phyloP scores from a whole-genome alignment of 2,329 filamentous ascomycete species.

The Cladorrhinum sp. region DNA sequence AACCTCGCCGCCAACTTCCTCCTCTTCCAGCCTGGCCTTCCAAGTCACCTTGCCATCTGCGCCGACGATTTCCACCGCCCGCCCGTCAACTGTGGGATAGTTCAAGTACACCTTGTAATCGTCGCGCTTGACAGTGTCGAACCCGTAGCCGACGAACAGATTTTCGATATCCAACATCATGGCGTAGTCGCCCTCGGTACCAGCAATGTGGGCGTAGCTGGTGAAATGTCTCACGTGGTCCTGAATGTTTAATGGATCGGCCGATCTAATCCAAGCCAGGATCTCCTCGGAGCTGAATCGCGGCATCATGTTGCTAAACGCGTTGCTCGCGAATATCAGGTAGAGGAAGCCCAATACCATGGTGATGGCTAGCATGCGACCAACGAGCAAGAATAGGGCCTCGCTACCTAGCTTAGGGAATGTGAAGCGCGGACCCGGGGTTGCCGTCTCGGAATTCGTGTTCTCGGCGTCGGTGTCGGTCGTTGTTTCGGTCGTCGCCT shows the following conservation, averaged over 20 bases:
- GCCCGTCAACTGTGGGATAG: conserved; percentile 74
- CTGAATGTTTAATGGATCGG: conserved; percentile 52
- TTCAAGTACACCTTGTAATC: conserved; percentile 89
- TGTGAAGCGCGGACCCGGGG: conserved; percentile 21
- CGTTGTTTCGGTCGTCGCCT: conserved; percentile 28
- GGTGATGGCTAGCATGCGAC: conserved; percentile 70
- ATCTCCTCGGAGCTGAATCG: conserved; percentile 65
- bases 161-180: conserved; percentile 80
- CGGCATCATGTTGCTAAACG: conserved; percentile 73
- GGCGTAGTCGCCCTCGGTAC: conserved; percentile 88
- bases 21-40: conserved; percentile 82
- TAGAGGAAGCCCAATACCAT: conserved; percentile 77
- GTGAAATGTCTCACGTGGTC: conserved; percentile 73
- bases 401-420: conserved; percentile 41
- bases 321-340: conserved; percentile 78
- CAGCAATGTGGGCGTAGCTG: conserved; percentile 83
- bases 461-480: conserved; percentile 27
- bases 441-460: conserved; percentile 10
- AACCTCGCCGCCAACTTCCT: conserved; percentile 61
- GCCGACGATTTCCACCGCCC: conserved; percentile 76
- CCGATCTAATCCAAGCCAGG: not conserved
- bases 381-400: conserved; percentile 55
- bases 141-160: conserved; percentile 66
- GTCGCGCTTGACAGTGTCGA: conserved; percentile 75
- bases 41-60: conserved; percentile 62